A percentile compares a stretch with the other conserved stretches of the same genome.
phyloP scores from a whole-genome alignment of 2,329 filamentous ascomycete genomes.

The Pyrenochaeta sp. region DNA sequence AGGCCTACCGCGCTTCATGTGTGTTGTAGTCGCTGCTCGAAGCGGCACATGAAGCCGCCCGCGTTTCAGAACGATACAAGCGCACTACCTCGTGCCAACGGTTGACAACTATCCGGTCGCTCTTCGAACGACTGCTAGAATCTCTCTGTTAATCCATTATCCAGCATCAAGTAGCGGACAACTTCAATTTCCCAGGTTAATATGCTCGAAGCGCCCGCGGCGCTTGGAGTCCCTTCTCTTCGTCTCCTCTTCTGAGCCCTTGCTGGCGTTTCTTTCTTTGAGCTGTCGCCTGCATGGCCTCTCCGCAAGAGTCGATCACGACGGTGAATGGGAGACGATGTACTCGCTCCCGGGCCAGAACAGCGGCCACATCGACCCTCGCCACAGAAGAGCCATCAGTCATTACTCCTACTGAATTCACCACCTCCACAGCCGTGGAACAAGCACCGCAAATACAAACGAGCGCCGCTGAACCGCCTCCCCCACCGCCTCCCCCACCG shows the following conservation, averaged over 20 bases:
- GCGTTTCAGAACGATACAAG: constrained; percentile 47
- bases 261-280: constrained; percentile 42
- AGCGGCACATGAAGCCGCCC: constrained; percentile 46
- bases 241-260: constrained; percentile 40
- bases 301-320: constrained; percentile 47
- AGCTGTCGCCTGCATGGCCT: constrained; percentile 49
- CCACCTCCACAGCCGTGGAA: constrained; percentile 29
- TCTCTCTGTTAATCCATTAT: constrained; percentile 33
- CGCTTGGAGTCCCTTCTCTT: constrained; percentile 40
- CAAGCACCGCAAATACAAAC: constrained; percentile 33
- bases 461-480: constrained; percentile 23
- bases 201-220: constrained; percentile 47
- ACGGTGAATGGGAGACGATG: constrained; percentile 51
- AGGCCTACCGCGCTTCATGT: constrained; percentile 49
- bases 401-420: constrained; percentile 28
- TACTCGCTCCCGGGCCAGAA: constrained; percentile 49
- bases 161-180: constrained; percentile 32
- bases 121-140: constrained; percentile 36
- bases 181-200: constrained; percentile 43
- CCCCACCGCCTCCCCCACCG: constrained; percentile 20
- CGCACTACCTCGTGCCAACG: constrained; percentile 47
- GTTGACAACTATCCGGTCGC: constrained; percentile 40
- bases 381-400: constrained; percentile 23
- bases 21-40: constrained; percentile 46
- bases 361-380: constrained; percentile 34